These are phyloP conservation scores for Polytolypa hystricis DNA, from an alignment of 2,329 filamentous ascomycete species.

Conservation along the genomic window DNA sequence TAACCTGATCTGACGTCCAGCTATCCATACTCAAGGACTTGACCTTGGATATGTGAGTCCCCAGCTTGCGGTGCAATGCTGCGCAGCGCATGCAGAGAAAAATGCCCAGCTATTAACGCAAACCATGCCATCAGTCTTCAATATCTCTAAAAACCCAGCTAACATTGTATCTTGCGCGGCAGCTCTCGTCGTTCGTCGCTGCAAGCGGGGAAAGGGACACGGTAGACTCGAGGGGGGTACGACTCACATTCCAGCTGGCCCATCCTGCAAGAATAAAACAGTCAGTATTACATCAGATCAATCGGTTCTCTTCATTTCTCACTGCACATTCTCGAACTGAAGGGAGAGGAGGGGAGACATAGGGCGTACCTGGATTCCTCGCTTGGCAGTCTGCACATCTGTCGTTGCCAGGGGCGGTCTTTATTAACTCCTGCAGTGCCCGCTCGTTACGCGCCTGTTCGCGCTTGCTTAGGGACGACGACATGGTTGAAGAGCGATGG, in stretches of 20 bases:
- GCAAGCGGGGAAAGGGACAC: no score
- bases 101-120: conserved; percentile 59
- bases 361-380: conserved; percentile 70
- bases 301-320: conserved; percentile 20
- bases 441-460: conserved; percentile 97
- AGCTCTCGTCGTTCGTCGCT: no score
- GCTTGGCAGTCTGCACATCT: conserved; percentile 86
- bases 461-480: conserved; percentile 75
- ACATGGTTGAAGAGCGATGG: conserved; percentile 41
- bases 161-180: not conserved
- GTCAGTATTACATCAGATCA: no score
- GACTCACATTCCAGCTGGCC: conserved; percentile 89
- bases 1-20: conserved; percentile 91
- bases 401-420: conserved; percentile 76
- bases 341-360: conserved; percentile 1
- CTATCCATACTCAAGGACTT: conserved; percentile 98
- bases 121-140: conserved; percentile 6
- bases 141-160: not conserved
- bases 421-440: conserved; percentile 77
- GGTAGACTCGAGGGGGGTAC: no score
- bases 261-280: conserved; percentile 53
- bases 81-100: conserved; percentile 98
- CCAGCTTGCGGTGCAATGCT: conserved; percentile 86
- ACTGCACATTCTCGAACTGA: conserved; percentile 2
- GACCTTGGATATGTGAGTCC: conserved; percentile 96